Evolutionary conservation across 2,329 filamentous ascomycete species (phyloP).

Genomic region (Elsinoe perseae): DNA sequence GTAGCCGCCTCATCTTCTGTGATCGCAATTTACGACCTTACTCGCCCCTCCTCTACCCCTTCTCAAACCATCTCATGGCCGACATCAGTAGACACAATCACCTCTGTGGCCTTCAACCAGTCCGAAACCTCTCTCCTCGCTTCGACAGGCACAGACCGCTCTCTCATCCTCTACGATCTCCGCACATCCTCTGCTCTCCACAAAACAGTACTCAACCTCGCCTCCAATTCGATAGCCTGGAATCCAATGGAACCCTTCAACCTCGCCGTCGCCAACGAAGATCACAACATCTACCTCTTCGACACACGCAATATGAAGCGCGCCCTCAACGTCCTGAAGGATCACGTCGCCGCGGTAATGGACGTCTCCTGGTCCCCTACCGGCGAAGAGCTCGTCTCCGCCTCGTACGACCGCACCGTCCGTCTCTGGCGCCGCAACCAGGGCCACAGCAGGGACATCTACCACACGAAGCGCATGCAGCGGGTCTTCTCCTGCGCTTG

Average conservation of each 20-base stretch:
- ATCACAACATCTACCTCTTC: constrained; percentile 88
- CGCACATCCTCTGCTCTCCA: constrained; percentile 76
- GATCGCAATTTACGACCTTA: constrained; percentile 84
- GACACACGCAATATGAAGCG: constrained; percentile 88
- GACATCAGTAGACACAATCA: constrained; percentile 83
- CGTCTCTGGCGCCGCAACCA: constrained; percentile 73
- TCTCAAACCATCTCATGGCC: constrained; percentile 82
- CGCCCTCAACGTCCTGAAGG: constrained; percentile 81
- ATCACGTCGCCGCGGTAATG: constrained; percentile 89
- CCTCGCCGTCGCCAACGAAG: constrained; percentile 85
- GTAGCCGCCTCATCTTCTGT: constrained; percentile 68
- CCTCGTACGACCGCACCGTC: constrained; percentile 80
- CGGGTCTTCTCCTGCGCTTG: constrained; percentile 78
- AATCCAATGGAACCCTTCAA: constrained; percentile 98
- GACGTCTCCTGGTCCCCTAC: constrained; percentile 93
- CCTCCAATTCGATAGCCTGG: constrained; percentile 79
- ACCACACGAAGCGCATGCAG: constrained; percentile 98
- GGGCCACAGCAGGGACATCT: constrained; percentile 84
- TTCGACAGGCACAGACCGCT: constrained; percentile 76
- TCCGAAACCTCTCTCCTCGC: constrained; percentile 86
- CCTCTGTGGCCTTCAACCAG: constrained; percentile 80
- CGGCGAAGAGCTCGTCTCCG: constrained; percentile 85
- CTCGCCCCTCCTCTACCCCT: constrained; percentile 66
- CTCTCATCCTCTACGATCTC: constrained; percentile 84
- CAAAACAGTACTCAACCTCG: constrained; percentile 72